Evolutionary conservation across 2,329 filamentous ascomycete genomes (phyloP), one percentile per base, ranked within the genome.

Genomic region (Penicillium sclerotiorum): DNA sequence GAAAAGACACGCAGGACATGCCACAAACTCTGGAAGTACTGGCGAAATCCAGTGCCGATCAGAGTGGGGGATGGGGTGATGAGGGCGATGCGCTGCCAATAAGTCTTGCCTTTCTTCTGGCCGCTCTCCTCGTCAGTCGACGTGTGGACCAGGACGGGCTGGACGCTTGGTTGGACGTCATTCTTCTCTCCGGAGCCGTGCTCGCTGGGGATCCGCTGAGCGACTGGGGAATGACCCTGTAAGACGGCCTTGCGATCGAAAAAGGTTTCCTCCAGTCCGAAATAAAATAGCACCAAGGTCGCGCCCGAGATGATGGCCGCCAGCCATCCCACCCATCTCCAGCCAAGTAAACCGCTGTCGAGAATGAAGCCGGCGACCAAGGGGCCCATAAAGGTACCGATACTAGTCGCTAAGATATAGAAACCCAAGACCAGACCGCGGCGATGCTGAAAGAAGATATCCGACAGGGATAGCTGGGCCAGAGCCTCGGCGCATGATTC

Each of bases 391-490:
- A 81, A 83, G 3, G 80, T 83, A 18, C 80, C 80, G 23, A 82
- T 72, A 55, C 77, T 79, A 1, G 79, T 82, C 2, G 80, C 76
- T 28, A 82, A 67, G 21, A 81, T 79, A 57, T 83, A 83, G 21
- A 82, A 60, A 49, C 80, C 80, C 5, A 83, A 69, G 1, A 80
- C 77, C 1, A 74, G 73, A 33, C 80, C 80, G 36, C 79, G 75
- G 51, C 80, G 79, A 57, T 83, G 80, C 65, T 82, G 77, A 53
- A 79, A 83, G 69, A 80, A 83, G 23, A 83, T 72, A 56, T 83
- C 80, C 7, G 80, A 77, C 22, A 83, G 68, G 1, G 79, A 81
- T n/a, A 82, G 65, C 58, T 83, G 80, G 6, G 80, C 80, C 23
- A 79, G 74, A 0, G 80, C 80, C 62, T 83, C 80, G 2, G 78